These are phyloP conservation scores for Cairneyella variabilis DNA, from an alignment of 495 filamentous ascomycete genomes.

Conservation along the genomic window DNA sequence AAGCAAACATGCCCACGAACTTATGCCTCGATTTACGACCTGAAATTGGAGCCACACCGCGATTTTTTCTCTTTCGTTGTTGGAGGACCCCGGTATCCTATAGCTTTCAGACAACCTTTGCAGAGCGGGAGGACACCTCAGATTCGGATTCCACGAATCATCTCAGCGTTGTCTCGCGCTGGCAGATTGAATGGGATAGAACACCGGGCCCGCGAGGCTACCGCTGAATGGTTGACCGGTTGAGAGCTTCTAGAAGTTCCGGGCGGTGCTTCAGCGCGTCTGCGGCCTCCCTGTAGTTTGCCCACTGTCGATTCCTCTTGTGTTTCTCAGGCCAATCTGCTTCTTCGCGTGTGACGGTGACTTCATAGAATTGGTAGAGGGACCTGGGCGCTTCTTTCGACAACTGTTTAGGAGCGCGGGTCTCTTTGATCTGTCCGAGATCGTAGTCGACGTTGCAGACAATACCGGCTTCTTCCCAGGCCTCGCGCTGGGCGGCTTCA, in stretches of 20 bases:
- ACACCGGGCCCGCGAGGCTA: conserved; percentile 29
- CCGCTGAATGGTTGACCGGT: conserved; percentile 22
- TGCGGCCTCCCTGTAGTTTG: conserved; percentile 76
- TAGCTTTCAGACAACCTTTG: conserved; percentile 5
- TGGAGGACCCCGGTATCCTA: conserved; percentile 20
- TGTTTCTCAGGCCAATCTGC: conserved; percentile 89
- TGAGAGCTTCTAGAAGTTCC: conserved; percentile 74
- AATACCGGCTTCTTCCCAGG: conserved; percentile 98
- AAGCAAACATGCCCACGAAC: conserved; percentile 21
- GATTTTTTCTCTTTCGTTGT: background rate
- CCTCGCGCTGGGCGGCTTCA: conserved; percentile 66
- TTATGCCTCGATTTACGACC: conserved; percentile 13
- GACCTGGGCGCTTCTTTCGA: conserved; percentile 66
- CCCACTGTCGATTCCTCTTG: conserved; percentile 86
- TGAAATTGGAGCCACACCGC: conserved; percentile 7
- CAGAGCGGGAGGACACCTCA: background rate
- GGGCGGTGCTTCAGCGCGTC: conserved; percentile 72
- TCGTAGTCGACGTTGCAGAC: conserved; percentile 74
- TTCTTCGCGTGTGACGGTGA: conserved; percentile 76
- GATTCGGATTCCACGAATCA: too few relatives aligned
- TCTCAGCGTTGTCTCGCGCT: background rate
- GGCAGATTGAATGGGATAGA: conserved; percentile 7
- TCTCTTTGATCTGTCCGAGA: conserved; percentile 81
- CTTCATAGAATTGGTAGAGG: conserved; percentile 86
- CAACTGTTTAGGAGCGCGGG: conserved; percentile 35